Base-by-base conservation (phyloP, 106 monocot species). In the Agapanthus africanus region DNA sequence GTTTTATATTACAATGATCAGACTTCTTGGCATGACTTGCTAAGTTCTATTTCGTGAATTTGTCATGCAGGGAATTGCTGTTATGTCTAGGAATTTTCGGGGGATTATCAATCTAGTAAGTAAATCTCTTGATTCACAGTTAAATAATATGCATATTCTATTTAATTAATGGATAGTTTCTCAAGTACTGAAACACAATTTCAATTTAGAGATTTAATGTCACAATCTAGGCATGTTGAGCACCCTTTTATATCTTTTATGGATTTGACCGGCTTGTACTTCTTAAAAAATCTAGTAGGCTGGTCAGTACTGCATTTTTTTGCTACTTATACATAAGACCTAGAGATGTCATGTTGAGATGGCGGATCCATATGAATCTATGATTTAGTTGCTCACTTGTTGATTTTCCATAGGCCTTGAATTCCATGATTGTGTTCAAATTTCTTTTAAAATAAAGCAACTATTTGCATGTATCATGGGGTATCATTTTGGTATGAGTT, bases 61-160 rank as follows among this genome's bases (percentile, higher is more conserved):
- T 38, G 19, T 47, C 38, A 22, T 74, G 73, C 80, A 85, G 85
- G 85, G 80, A 46, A 40, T 85, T 22, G 19, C 4, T 5, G 23
- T 74, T 47, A 71, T 85, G 77, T 81, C 85, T 25, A 67, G 21
- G 44, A 74, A 46, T 36, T 65, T 81, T 23, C 13, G 36, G 67
- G 74, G 74, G 61, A 51, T 77, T 64, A 52, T 81, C 11, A 47
- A 75, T 63, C 71, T 72, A 67, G 85, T 85, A 78, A 41, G 75
- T 21, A 27, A 1, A 16, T 61, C 4, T 37, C 25, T 64, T 51
- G 36, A 27, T 38, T 35, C 7, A 39, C 26, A 14, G 6, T 23
- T 21, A 3, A 6, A 11, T 22, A 51, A 8, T 22, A 51, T 51
- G 51, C 6, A 6, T 51, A 23, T 51, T 30, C 9, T 56, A 26